Evolutionary conservation across 1,139 yeast species (phyloP), one percentile per base, ranked within the genome.

Genomic region (Casaregolazyma suthepensis): DNA sequence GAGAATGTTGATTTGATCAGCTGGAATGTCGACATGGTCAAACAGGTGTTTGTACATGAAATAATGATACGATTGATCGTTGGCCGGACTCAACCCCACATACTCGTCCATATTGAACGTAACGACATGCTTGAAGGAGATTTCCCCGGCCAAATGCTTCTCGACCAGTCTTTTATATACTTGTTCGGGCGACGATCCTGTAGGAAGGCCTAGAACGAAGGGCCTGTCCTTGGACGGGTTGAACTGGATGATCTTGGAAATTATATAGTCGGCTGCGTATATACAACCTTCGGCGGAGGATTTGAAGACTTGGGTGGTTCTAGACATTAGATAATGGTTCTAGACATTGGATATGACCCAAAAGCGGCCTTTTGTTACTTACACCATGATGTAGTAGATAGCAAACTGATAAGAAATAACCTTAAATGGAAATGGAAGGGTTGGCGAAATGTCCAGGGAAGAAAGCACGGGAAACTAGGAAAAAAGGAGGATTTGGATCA

Each of bases 71-170:
- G 82, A 78, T 65, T 81, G 84, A 46, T 71, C 72, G 63, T 80
- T 71, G 18, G 72, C 55, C 15, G 83, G 82, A 9, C 70, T 64
- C 46, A 81, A 68, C 1, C 81, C 81, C 53, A 76, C 71, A 64
- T 81, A 81, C 65, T 81, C 85, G 63, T 81, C 85, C 85, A 81
- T 81, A 65, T 81, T 81, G 69, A 81, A 81, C 12, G 83, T 79
- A 13, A 81, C 80, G 45, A 81, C 86, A 63, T 82, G 72, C 57
- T 72, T 69, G 67, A 82, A 81, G 22, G 76, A 71, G 12, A 81
- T 72, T 49, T 65, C 65, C 18, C 81, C 80, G 38, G 64, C 61
- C 57, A 73, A 72, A 67, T 80, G 71, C 12, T 79, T 77, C 52
- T 71, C 69, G 45, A 81, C 76, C 50, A 81, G 69, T 53, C 70